Percentiles rank a stretch among this genome's conserved stretches.
phyloP scores from a whole-genome alignment of 345 rosid genomes.

The Salix udensis region DNA sequence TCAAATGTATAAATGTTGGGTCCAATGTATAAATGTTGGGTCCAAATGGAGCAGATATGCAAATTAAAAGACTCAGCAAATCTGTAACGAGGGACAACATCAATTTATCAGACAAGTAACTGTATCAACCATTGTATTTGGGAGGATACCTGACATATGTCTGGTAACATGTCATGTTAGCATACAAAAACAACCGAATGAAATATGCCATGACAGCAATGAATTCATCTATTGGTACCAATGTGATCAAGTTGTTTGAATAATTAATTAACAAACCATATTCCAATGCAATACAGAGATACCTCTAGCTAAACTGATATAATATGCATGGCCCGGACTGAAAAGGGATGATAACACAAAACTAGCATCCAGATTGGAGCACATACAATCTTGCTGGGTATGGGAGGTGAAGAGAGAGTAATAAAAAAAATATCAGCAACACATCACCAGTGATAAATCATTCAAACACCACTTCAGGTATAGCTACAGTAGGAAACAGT shows the following conservation, averaged over 20 bases:
- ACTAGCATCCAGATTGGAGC: slow-evolving; percentile 28
- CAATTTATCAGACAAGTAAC: slow-evolving; percentile 65
- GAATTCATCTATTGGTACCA: background rate
- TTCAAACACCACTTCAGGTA: background rate
- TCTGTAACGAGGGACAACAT: slow-evolving; percentile 55
- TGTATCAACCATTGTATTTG: slow-evolving; percentile 42
- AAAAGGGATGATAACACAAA: slow-evolving; percentile 33
- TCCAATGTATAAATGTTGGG: slow-evolving; percentile 37
- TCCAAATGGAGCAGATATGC: slow-evolving; percentile 76
- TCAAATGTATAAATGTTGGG: slow-evolving; percentile 25
- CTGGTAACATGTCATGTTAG: slow-evolving; percentile 25
- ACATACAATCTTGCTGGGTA: slow-evolving; percentile 30
- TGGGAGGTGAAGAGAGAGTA: slow-evolving; percentile 34
- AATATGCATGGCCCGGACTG: slow-evolving; percentile 25
- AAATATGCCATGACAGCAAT: background rate
- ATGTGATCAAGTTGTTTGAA: background rate
- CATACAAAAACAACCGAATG: background rate
- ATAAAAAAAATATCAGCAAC: slow-evolving; percentile 20
- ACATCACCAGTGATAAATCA: slow-evolving; percentile 33
- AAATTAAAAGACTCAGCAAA: slow-evolving; percentile 29
- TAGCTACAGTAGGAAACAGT: background rate
- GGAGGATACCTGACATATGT: slow-evolving; percentile 62
- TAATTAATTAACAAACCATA: too few relatives aligned
- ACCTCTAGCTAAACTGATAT: background rate
- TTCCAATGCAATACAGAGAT: background rate